Base-by-base conservation (phyloP, 2,329 filamentous ascomycete genomes). In the Alternaria sp. region DNA sequence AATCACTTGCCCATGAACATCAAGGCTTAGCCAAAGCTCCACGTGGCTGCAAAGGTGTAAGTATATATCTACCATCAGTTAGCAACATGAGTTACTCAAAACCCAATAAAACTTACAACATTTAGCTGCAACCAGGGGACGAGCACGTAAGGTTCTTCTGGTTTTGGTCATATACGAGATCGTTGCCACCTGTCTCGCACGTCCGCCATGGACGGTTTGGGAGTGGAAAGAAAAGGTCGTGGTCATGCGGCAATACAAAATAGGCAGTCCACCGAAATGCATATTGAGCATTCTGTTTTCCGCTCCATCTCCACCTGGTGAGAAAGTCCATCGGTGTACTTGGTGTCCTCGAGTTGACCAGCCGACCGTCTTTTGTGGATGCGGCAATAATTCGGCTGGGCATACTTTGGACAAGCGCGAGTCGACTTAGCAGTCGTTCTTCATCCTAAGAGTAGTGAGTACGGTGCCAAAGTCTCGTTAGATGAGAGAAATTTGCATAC, bases 1-100 rank as follows among this genome's bases (percentile, higher is more conserved):
- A 40, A n/a, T 5, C 0, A 10, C 5, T 17, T 40, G 32, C 10
- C 2, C 4, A 0, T 4, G 7, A 40, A 9, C 15, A 5, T 5
- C 8, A 15, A 40, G 36, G 36, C 36, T 5, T n/a, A 40, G 36
- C 36, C 36, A 40, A 40, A 40, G n/a, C 32, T 36, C n/a, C 36
- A 17, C 36, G 6, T 17, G 32, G 36, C 36, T 17, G 36, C 15
- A 17, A 17, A 40, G 36, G n/a, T n/a, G n/a, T 36, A 36, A 0
- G 32, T 40, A 40, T 40, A 40, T 6, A 40, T 17, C 36, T 40
- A 40, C 36, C 2, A 17, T 17, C 36, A 3, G 36, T 40, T 40
- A 40, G 36, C 36, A 40, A 40, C 36, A 11, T 40, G 32, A 10
- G 0, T 40, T 11, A 17, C 36, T 17, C 36, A 40, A 2, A 40